Evolutionary conservation across 495 filamentous ascomycete genomes (phyloP).

Genomic region (Lasiosphaeriaceae sp.): DNA sequence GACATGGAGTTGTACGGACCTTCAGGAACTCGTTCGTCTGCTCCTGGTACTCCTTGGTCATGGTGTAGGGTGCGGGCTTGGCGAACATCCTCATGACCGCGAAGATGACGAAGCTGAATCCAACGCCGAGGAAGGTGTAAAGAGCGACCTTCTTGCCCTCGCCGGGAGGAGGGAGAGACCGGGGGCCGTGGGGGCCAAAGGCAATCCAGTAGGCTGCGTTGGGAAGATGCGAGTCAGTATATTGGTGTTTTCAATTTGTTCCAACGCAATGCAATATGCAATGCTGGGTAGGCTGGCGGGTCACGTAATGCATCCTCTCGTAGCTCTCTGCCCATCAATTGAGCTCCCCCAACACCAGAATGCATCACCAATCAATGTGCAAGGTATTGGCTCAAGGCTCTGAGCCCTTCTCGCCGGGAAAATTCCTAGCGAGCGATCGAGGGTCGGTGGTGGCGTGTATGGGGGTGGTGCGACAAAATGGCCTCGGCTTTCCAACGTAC

Average conservation of each 20-base stretch:
- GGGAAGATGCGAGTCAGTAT: conserved; percentile 1
- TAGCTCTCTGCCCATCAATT: conserved; percentile 17
- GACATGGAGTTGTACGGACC: conserved; percentile 43
- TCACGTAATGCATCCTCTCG: conserved; percentile 1
- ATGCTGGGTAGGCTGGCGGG: background rate
- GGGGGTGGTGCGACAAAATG: background rate
- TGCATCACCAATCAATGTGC: conserved; percentile 1
- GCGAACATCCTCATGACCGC: conserved; percentile 59
- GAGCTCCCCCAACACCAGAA: conserved; percentile 5
- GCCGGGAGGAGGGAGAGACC: conserved; percentile 72
- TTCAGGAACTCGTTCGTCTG: conserved; percentile 84
- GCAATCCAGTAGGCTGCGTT: conserved; percentile 93
- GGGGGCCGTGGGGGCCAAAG: conserved; percentile 92
- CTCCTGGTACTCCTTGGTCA: conserved; percentile 95
- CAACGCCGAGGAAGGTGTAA: conserved; percentile 63
- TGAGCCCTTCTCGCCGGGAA: background rate
- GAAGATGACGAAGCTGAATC: conserved; percentile 62
- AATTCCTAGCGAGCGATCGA: background rate
- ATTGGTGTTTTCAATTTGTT: too few species aligned
- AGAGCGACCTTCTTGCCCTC: conserved; percentile 70
- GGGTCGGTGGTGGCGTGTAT: background rate
- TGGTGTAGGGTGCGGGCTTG: conserved; percentile 69
- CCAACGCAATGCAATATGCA: too few species aligned
- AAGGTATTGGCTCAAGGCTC: background rate
- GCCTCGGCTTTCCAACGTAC: conserved; percentile 54